These are phyloP conservation scores for Suhomyces kilbournensis DNA, from an alignment of 805 yeast genomes.

Conservation along the genomic window DNA sequence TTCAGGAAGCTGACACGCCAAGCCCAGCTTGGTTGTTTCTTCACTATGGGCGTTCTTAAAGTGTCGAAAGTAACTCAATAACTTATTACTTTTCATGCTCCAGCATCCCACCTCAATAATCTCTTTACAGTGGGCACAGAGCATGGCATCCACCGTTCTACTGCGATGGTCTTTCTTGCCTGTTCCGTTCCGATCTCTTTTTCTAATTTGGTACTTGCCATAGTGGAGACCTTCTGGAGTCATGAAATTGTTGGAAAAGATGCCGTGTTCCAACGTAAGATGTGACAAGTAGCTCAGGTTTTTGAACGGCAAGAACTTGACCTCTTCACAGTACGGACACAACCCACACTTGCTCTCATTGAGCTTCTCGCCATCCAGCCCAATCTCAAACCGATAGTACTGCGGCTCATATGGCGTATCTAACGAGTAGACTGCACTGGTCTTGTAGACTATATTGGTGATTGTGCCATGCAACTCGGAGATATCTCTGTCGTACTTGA, in stretches of 20 bases:
- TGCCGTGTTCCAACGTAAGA: slow-evolving; percentile 33
- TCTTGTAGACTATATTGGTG: slow-evolving; percentile 22
- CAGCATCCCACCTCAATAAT: slow-evolving; percentile 28
- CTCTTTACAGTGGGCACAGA: slow-evolving; percentile 26
- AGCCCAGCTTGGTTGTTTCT: slow-evolving; percentile 2
- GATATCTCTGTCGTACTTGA: slow-evolving; percentile 17
- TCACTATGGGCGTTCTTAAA: slow-evolving; percentile 18
- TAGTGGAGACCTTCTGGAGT: slow-evolving; percentile 31
- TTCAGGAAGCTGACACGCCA: slow-evolving; percentile 1
- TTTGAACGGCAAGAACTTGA: slow-evolving; percentile 30
- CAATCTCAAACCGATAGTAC: slow-evolving; percentile 26
- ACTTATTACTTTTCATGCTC: slow-evolving; percentile 25
- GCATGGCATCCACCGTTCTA: slow-evolving; percentile 22
- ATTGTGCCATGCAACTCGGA: slow-evolving; percentile 14
- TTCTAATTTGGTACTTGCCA: slow-evolving; percentile 22
- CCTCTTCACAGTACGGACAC: slow-evolving; percentile 30
- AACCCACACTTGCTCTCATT: slow-evolving; percentile 30
- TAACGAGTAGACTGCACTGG: slow-evolving; percentile 16
- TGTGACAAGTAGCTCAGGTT: slow-evolving; percentile 33
- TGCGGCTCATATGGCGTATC: slow-evolving; percentile 32
- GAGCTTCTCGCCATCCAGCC: slow-evolving; percentile 16
- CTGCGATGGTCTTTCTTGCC: slow-evolving; percentile 8
- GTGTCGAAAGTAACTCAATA: slow-evolving; percentile 28
- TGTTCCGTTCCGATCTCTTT: slow-evolving; percentile 10
- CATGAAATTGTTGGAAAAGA: slow-evolving; percentile 27